Percentiles rank a stretch among this genome's conserved stretches.
phyloP scores from a whole-genome alignment of 208 protist species.

The Trichomonas gallinae region DNA sequence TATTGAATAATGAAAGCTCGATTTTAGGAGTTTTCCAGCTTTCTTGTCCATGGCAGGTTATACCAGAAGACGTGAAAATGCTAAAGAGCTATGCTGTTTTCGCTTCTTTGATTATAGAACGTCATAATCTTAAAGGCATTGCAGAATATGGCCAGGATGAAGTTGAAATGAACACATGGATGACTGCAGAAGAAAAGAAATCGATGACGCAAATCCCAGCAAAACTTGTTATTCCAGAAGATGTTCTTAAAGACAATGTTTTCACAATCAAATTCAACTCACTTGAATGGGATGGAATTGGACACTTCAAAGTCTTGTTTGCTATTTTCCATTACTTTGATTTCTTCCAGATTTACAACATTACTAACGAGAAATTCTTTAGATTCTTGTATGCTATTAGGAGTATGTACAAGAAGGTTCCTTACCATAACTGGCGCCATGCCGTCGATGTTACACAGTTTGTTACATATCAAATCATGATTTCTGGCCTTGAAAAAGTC shows the following conservation, averaged over 20 bases:
- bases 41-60: not conserved
- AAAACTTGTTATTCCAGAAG: not conserved
- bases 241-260: not conserved
- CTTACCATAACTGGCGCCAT: conserved; percentile 58
- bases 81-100: not conserved
- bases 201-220: not conserved
- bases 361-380: not conserved
- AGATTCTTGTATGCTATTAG: conserved; percentile 20
- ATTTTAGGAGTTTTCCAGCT: not conserved
- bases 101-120: not conserved
- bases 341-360: conserved; percentile 24
- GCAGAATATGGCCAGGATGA: not conserved
- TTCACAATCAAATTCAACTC: conserved; percentile 1
- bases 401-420: conserved; percentile 36
- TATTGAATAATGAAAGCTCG: not conserved
- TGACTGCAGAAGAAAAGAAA: not conserved
- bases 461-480: conserved; percentile 38
- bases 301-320: not conserved
- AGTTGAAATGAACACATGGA: not conserved
- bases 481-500: conserved; percentile 47
- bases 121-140: not conserved
- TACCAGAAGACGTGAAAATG: not conserved
- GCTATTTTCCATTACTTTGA: conserved; percentile 17
- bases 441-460: conserved; percentile 53
- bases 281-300: not conserved